phyloP scores from a whole-genome alignment of 345 rosid genomes.

The Eucalyptus rudis region DNA sequence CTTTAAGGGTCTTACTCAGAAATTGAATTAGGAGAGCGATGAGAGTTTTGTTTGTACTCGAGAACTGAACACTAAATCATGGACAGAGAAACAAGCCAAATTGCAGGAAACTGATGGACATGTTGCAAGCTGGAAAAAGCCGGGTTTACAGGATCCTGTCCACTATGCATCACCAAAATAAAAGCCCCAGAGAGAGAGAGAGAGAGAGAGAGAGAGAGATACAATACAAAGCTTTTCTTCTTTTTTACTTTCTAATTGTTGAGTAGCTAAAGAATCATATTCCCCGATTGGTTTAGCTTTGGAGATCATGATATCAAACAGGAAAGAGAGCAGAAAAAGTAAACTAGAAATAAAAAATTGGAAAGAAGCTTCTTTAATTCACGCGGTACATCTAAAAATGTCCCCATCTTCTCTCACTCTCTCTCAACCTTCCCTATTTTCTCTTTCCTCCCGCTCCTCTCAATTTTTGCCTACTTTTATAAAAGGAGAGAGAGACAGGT shows the following conservation, averaged over 20 bases:
- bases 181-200: background rate
- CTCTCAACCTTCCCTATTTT: conserved; percentile 1
- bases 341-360: background rate
- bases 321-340: background rate
- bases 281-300: background rate
- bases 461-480: background rate
- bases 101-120: background rate
- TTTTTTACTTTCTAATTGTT: background rate
- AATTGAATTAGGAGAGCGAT: background rate
- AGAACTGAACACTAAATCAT: background rate
- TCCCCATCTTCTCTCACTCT: conserved; percentile 10
- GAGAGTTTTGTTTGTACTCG: conserved; percentile 1
- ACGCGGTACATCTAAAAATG: conserved; percentile 29
- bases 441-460: background rate
- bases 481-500: background rate
- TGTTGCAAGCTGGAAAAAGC: conserved; percentile 43
- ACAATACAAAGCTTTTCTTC: conserved; percentile 28
- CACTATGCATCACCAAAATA: background rate
- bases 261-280: background rate
- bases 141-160: conserved; percentile 80
- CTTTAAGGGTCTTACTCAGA: background rate
- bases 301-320: background rate
- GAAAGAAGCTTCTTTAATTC: conserved; percentile 33
- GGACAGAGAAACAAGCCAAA: background rate
- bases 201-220: background rate